Evolutionary conservation across 1,139 yeast species (phyloP).

Genomic region (Lodderomyces metapsilosis): DNA sequence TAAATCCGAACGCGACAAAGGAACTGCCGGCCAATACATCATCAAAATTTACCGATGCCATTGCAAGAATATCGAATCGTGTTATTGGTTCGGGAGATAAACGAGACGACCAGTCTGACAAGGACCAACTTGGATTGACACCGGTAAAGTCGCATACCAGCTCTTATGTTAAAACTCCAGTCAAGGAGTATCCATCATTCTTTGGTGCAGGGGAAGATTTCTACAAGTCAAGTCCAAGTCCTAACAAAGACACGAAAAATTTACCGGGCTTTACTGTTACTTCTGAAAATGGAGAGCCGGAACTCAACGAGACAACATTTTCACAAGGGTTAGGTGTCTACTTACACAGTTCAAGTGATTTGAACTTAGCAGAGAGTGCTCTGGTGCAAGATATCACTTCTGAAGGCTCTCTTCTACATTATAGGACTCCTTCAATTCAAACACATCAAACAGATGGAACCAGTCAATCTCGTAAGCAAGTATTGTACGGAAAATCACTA

Average conservation of each 20-base stretch:
- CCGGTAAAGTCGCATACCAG: slow-evolving; percentile 5
- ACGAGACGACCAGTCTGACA: slow-evolving; percentile 4
- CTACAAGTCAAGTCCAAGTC: neutral
- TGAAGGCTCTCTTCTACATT: neutral
- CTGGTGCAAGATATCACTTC: neutral
- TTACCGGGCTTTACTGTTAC: neutral
- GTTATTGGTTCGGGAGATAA: slow-evolving; percentile 37
- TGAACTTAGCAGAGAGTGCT: neutral
- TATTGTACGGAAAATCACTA: slow-evolving; percentile 40
- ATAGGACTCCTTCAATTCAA: neutral
- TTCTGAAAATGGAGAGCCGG: neutral
- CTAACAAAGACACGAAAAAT: neutral
- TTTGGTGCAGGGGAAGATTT: slow-evolving; percentile 2
- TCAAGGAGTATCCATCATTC: slow-evolving; percentile 10
- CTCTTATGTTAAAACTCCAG: slow-evolving; percentile 9
- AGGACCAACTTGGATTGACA: neutral
- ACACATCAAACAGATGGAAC: neutral
- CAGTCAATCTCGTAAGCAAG: neutral
- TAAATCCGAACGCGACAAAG: slow-evolving; percentile 8
- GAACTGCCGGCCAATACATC: slow-evolving; percentile 15
- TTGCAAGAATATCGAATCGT: slow-evolving; percentile 41
- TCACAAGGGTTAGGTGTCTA: slow-evolving; percentile 1
- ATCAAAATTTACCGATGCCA: slow-evolving; percentile 25
- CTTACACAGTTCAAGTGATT: slow-evolving; percentile 2
- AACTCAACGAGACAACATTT: slow-evolving; percentile 2